Conservation (phyloP, 129 eudicot genomes). For the Helianthus annuus region DNA sequence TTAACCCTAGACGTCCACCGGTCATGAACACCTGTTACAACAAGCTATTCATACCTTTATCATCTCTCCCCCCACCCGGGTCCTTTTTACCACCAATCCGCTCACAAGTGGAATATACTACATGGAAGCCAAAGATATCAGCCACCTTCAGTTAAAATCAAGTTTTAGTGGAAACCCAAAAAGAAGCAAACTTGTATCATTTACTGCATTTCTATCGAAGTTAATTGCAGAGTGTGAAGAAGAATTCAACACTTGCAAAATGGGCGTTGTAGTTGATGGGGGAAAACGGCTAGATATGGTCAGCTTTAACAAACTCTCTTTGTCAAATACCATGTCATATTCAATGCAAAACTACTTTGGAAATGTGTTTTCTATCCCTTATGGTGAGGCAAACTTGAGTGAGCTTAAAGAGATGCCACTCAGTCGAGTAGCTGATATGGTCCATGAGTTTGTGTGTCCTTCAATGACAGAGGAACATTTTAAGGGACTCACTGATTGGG, state of each 20-base stretch:
- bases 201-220: constrained; percentile 57
- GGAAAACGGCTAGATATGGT: constrained; percentile 34
- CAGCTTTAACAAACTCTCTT: constrained; percentile 20
- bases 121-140: constrained; percentile 34
- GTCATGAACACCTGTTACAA: constrained; percentile 29
- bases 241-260: constrained; percentile 29
- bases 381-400: constrained; percentile 28
- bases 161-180: constrained; percentile 22
- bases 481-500: constrained; percentile 60
- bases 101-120: constrained; percentile 52
- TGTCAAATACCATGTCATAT: constrained; percentile 24
- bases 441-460: constrained; percentile 37
- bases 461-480: constrained; percentile 46
- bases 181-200: constrained; percentile 44
- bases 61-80: constrained; percentile 39
- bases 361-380: constrained; percentile 62
- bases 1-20: constrained; percentile 55
- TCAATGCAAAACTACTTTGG: constrained; percentile 57
- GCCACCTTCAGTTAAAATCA: constrained; percentile 41
- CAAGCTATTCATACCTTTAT: constrained; percentile 37
- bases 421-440: constrained; percentile 28
- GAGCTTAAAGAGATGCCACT: constrained; percentile 41
- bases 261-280: constrained; percentile 65
- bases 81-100: constrained; percentile 12
- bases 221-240: constrained; percentile 36